Base-by-base conservation (phyloP, 2,329 filamentous ascomycete genomes). In the Neofusicoccum cordaticola region DNA sequence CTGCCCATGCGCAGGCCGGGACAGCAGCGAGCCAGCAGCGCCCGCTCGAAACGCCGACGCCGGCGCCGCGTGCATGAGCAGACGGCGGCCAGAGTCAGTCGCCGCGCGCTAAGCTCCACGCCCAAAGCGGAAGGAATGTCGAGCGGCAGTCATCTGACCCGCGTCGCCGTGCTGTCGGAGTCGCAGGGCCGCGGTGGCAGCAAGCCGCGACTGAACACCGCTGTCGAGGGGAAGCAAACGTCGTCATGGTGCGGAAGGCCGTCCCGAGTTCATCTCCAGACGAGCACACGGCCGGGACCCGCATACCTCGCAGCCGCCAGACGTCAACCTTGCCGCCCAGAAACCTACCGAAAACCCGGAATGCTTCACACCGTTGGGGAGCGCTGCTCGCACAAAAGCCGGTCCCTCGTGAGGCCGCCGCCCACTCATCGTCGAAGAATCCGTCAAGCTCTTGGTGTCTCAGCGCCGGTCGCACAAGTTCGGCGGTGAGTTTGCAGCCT, bases 401-500 rank as follows among this genome's bases (percentile, higher is more conserved):
- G 39, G 22, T 35, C 56, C 56, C 56, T 60, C 56, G 56, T 44
- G 42, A 60, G 39, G 41, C 56, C 56, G 6, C 27, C 56, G 44
- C 13, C 61, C 61, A 63, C 39, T 63, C 39, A 63, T 12, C 61
- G 48, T 53, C 48, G 31, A 27, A 13, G 37, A 52, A 34, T 51
- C 60, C 34, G 48, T 62, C 47, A 62, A 62, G 60, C 60, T 52
- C 60, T 53, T 31, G 35, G 19, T 63, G 61, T 63, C 61, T 63
- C 61, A 53, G 48, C 39, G 47, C 62, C 48, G 4, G 51, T 64
- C 42, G 62, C 62, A 64, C 62, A 64, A 9, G 35, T 47, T 50
- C 13, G 51, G 62, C 62, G 62, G 62, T 64, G 62, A 47, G 50
- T 48, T 64, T 57, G 62, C 62, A 63, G 50, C 48, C 47, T 53